Evolutionary conservation across 1,139 yeast genomes (phyloP), one percentile per base, ranked within the genome.

Genomic region (Fermentozyma sake): DNA sequence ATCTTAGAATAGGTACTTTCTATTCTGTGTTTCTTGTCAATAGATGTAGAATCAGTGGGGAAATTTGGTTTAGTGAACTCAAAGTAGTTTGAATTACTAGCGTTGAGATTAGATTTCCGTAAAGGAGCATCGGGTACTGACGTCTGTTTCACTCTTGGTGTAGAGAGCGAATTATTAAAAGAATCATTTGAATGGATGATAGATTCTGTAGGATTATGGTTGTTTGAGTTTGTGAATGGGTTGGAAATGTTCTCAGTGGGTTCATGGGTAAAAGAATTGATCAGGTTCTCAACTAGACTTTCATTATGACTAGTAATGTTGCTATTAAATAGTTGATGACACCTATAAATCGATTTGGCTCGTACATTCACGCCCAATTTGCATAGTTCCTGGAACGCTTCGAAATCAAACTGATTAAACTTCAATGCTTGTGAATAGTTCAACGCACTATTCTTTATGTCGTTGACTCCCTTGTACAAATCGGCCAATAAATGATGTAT

Each of bases 391-490:
- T 82, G 86, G 37, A 84, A 76, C 0, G 96, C 89, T 47, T 86
- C 96, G 72, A 93, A 87, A 28, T 86, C 68, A 49, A 68, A 85
- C 14, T 94, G 95, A 49, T 91, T 84, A 33, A 68, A 55, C 34
- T 75, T 73, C 32, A 86, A 61, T 0, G 93, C 84, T 39, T 71
- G 73, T 0, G 84, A 71, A 52, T 79, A 84, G 43, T 76, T 72
- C 28, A 79, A 59, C 0, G 82, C 72, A 31, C 94, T 79, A 34
- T 77, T 75, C 37, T 77, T 74, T 6, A 63, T 50, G 46, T 82
- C 86, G 20, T 42, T 44, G 7, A 67, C 52, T 7, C 69, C 68
- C 12, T 56, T 57, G 47, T 81, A 79, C 29, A 89, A 58, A 39
- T 79, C 82, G 0, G 94, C 98, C 33, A 86, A 56, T 18, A 87